Evolutionary conservation across 2,329 filamentous ascomycete genomes (phyloP).

Genomic region (Clonostachys rhizophaga): DNA sequence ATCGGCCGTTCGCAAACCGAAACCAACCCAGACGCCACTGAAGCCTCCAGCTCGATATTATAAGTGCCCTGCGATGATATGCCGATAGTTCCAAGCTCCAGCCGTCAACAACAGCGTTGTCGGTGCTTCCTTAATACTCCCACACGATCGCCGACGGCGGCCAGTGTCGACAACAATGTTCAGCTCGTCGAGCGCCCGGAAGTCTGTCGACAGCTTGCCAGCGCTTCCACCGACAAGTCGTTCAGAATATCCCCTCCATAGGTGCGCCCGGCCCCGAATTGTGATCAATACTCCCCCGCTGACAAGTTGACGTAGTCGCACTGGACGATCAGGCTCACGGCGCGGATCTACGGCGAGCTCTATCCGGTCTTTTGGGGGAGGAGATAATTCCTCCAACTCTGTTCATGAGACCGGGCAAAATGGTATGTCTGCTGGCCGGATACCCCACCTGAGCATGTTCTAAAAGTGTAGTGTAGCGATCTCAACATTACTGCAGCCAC

Average conservation of each 20-base stretch:
- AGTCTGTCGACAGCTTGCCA: conserved; percentile 62
- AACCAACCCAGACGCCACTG: too few relatives aligned
- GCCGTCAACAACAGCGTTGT: conserved; percentile 27
- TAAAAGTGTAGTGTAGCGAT: conserved; percentile 57
- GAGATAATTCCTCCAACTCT: conserved; percentile 62
- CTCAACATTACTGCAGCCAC: conserved; percentile 85
- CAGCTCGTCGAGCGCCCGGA: conserved; percentile 51
- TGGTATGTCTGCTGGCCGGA: conserved; percentile 41
- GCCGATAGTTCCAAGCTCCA: conserved; percentile 29
- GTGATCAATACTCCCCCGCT: too few relatives aligned
- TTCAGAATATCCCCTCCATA: conserved; percentile 55
- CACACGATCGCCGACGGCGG: conserved; percentile 4
- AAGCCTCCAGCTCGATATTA: too few relatives aligned
- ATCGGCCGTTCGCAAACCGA: too few relatives aligned
- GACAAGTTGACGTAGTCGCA: conserved; percentile 18
- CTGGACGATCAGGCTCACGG: conserved; percentile 46
- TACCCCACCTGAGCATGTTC: too few relatives aligned
- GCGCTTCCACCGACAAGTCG: conserved; percentile 44
- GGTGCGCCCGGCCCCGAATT: conserved; percentile 26
- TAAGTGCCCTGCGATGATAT: conserved; percentile 30
- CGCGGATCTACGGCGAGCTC: conserved; percentile 86
- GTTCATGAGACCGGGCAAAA: conserved; percentile 75
- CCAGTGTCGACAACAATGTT: conserved; percentile 45
- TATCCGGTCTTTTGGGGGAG: conserved; percentile 80
- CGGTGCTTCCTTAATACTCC: conserved; percentile 9